phyloP scores from a whole-genome alignment of 2,329 filamentous ascomycete species.

The Didymella pomorum region DNA sequence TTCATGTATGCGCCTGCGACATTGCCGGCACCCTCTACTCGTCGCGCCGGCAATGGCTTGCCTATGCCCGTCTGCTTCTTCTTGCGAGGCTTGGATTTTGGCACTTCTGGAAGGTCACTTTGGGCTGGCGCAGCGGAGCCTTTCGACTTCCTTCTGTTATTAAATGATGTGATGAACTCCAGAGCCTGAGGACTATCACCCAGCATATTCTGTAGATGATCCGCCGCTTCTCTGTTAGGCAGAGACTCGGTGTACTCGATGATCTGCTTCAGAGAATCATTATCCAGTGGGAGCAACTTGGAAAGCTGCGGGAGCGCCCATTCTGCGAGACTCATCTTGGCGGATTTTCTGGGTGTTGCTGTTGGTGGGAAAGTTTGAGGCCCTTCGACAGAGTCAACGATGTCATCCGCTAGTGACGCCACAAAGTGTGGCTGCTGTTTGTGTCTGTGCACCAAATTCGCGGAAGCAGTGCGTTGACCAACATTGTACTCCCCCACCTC shows the following conservation, averaged over 20 bases:
- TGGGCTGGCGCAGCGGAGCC: constrained; percentile 31
- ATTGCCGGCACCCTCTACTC: constrained; percentile 68
- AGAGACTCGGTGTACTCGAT: constrained; percentile 82
- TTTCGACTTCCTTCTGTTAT: constrained; percentile 64
- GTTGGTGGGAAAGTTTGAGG: constrained; percentile 21
- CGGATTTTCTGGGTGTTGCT: constrained; percentile 4
- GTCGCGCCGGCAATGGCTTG: constrained; percentile 53
- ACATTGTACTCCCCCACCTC: constrained; percentile 30
- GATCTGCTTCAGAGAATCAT: constrained; percentile 83
- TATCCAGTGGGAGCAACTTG: constrained; percentile 82
- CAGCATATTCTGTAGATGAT: constrained; percentile 86
- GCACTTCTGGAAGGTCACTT: constrained; percentile 37
- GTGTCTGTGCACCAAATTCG: constrained; percentile 16
- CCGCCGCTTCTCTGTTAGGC: constrained; percentile 77
- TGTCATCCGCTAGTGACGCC: constrained; percentile 23
- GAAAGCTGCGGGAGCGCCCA: constrained; percentile 77
- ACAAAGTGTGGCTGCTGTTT: constrained; percentile 15
- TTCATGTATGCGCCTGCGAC: constrained; percentile 78
- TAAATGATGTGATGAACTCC: constrained; percentile 78
- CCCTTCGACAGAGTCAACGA: constrained; percentile 28
- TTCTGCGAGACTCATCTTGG: constrained; percentile 51
- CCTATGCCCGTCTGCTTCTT: constrained; percentile 54
- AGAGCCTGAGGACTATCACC: constrained; percentile 81
- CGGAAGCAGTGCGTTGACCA: constrained; percentile 20
- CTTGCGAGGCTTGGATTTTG: constrained; percentile 47